Base-by-base conservation (phyloP, 305 asterid species). In the Salvia sclarea region DNA sequence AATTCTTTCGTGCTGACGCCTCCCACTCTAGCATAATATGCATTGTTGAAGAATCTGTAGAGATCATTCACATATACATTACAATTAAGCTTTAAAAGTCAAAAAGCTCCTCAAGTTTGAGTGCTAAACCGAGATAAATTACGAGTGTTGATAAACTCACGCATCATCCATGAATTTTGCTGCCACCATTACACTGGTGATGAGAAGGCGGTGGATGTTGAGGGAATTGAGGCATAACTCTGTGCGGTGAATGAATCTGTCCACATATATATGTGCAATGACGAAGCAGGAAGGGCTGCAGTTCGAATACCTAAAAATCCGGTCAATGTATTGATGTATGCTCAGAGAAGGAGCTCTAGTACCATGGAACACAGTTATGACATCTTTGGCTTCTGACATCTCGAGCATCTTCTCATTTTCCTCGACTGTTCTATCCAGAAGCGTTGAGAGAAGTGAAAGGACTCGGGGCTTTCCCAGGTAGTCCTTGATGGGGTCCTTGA, bases 211-310 rank as follows among this genome's bases (percentile, higher is more conserved):
- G 72, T 94, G 99, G 57, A 91, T 77, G 75, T 83, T 94, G 74
- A 91, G 91, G 48, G 96, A 85, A 24, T 95, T 89, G 43, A 91
- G 62, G 61, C 64, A 30, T 12, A 83, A 41, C 28, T 76, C 70
- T 12, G 86, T 82, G 44, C 75, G 76, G 61, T 80, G 86, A 69
- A 88, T 73, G 72, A 81, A 94, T 74, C 90, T 83, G 69, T 94
- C 97, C 73, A 91, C 25, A 52, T 91, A 91, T 65, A 94, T 74
- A 49, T 83, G 87, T 38, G 99, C 98, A 30, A 91, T 78, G 53
- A 94, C 76, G 57, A 94, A 89, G 82, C 99, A 94, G 2, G 98
- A 86, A 1, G 97, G 96, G 72, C 98, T 94, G 87, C 98, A 94
- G 75, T 84, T 70, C 1, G 98, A 81, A 70, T 94, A 94, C 86